Percentiles rank a stretch among this genome's conserved stretches.
Conservation (phyloP, 2,329 filamentous ascomycete species). For the Neonectria neomacrospora region DNA sequence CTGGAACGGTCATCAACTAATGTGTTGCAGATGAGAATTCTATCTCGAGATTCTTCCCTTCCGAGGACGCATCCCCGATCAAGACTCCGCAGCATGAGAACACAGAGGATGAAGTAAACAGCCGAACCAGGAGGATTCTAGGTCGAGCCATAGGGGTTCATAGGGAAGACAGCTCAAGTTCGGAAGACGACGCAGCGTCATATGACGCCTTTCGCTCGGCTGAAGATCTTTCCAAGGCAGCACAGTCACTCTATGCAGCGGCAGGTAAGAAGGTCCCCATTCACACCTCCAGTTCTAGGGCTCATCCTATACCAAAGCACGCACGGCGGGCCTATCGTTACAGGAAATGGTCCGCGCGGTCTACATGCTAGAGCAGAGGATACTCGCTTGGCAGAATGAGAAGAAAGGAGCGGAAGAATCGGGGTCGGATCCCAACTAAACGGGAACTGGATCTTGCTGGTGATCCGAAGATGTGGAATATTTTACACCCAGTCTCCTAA, state of each 20-base stretch:
- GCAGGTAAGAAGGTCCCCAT: slow-evolving; percentile 42
- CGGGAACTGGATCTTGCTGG: neutral
- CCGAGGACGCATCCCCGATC: slow-evolving; percentile 36
- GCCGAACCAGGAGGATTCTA: slow-evolving; percentile 37
- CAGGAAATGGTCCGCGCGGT: slow-evolving; percentile 50
- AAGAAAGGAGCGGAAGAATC: slow-evolving; percentile 4
- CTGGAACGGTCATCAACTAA: slow-evolving; percentile 19
- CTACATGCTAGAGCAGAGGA: slow-evolving; percentile 52
- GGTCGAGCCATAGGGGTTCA: slow-evolving; percentile 28
- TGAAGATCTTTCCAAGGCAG: slow-evolving; percentile 47
- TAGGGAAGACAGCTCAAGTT: slow-evolving; percentile 23
- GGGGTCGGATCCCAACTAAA: neutral
- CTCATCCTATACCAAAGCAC: slow-evolving; percentile 40
- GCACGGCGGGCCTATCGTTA: slow-evolving; percentile 49
- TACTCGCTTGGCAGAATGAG: slow-evolving; percentile 50
- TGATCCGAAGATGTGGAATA: neutral
- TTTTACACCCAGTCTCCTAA: too few relatives aligned
- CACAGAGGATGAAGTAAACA: slow-evolving; percentile 43
- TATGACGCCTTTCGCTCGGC: slow-evolving; percentile 49
- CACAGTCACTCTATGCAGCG: slow-evolving; percentile 48
- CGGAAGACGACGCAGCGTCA: slow-evolving; percentile 8
- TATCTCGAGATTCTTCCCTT: slow-evolving; percentile 51
- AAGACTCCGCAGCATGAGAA: slow-evolving; percentile 33
- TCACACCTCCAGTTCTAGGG: neutral
- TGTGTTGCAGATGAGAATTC: slow-evolving; percentile 41